Evolutionary conservation across 345 rosid species (phyloP).

Genomic region (Lepidium didymum): DNA sequence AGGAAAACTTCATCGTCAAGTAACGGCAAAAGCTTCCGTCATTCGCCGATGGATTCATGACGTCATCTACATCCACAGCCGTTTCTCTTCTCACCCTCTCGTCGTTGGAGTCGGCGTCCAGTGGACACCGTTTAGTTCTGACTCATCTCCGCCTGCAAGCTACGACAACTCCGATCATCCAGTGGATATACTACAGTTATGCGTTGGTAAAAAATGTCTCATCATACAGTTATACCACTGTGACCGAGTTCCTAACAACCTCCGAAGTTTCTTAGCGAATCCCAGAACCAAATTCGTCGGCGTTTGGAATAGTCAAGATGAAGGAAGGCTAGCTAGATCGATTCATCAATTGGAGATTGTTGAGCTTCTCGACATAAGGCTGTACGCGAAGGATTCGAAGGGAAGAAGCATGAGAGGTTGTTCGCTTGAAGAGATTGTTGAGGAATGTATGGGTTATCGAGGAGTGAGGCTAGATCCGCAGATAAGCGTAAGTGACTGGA

Average conservation of each 20-base stretch:
- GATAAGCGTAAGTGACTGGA: slow-evolving; percentile 37
- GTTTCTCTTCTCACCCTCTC: neutral
- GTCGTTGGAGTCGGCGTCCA: slow-evolving; percentile 8
- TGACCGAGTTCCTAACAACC: neutral
- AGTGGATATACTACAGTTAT: neutral
- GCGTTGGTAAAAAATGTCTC: neutral
- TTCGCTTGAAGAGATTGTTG: slow-evolving; percentile 29
- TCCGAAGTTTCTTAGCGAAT: neutral
- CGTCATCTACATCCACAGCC: neutral
- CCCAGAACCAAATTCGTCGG: slow-evolving; percentile 9
- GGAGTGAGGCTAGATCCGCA: slow-evolving; percentile 17
- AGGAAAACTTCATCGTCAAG: neutral
- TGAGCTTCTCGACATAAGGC: slow-evolving; percentile 25
- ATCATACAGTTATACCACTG: neutral
- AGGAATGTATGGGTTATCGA: slow-evolving; percentile 15
- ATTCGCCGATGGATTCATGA: neutral
- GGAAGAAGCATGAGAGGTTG: neutral
- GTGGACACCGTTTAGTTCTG: neutral
- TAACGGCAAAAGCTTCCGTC: neutral
- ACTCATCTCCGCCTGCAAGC: neutral
- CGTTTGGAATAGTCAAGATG: slow-evolving; percentile 15
- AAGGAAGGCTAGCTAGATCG: neutral
- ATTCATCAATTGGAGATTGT: slow-evolving; percentile 2
- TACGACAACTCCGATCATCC: neutral
- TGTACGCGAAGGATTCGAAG: neutral